Evolutionary conservation across 2,329 filamentous ascomycete genomes (phyloP).

Genomic region (Esteya vermicola): DNA sequence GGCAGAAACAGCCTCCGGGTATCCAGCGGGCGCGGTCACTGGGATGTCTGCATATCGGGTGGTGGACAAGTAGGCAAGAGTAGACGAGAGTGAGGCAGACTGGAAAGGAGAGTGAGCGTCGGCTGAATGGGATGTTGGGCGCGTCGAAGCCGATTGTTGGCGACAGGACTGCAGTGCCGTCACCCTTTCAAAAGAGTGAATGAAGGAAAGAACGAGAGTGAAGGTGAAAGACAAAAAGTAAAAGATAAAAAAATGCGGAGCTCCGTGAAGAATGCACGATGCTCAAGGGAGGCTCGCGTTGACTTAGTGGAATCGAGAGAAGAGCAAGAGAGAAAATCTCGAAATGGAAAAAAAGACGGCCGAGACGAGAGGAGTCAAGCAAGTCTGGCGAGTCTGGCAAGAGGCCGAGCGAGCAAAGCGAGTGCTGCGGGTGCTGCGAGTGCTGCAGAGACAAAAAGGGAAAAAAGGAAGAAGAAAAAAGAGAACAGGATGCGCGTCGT

Average conservation of each 20-base stretch:
- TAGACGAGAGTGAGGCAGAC: too few species aligned
- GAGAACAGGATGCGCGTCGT: not conserved
- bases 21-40: not conserved
- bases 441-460: not conserved
- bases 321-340: not conserved
- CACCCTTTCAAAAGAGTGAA: too few species aligned
- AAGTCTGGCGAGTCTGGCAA: too few species aligned
- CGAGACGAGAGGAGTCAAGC: too few species aligned
- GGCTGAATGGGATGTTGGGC: not conserved
- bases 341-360: not conserved
- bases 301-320: not conserved
- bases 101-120: not conserved
- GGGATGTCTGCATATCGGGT: not conserved
- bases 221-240: too few species aligned
- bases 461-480: conserved; percentile 1
- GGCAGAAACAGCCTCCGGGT: not conserved
- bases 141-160: too few species aligned
- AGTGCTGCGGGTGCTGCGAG: too few species aligned
- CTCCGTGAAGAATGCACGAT: not conserved
- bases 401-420: too few species aligned
- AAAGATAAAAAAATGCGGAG: too few species aligned
- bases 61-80: not conserved
- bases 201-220: too few species aligned
- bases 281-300: not conserved
- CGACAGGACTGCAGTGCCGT: not conserved